These are phyloP conservation scores for Fusarium multiceps DNA, from an alignment of 2,329 filamentous ascomycete genomes.

Conservation along the genomic window DNA sequence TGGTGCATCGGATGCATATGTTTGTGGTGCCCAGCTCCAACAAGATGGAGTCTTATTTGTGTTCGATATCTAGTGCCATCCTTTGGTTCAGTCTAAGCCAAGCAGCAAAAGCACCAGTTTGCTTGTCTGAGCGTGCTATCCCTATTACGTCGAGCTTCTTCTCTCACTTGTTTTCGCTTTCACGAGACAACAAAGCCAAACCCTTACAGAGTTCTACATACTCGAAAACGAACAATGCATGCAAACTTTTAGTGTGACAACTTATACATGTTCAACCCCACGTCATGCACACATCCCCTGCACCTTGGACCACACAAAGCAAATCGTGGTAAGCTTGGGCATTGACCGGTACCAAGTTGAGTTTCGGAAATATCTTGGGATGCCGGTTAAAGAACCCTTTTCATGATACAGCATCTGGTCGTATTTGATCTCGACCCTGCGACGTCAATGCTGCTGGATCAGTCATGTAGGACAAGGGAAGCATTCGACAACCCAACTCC, in stretches of 20 bases:
- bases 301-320: conserved; percentile 3
- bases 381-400: conserved; percentile 12
- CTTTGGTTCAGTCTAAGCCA: background rate
- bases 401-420: conserved; percentile 25
- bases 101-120: background rate
- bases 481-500: conserved; percentile 27
- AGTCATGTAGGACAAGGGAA: conserved; percentile 39
- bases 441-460: conserved; percentile 30
- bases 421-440: conserved; percentile 7
- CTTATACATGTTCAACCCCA: conserved; percentile 17
- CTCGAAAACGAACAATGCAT: conserved; percentile 15
- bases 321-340: conserved; percentile 20
- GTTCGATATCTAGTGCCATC: background rate
- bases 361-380: conserved; percentile 1
- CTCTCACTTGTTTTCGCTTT: conserved; percentile 30
- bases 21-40: background rate
- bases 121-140: background rate
- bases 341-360: conserved; percentile 38
- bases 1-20: background rate
- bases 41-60: background rate
- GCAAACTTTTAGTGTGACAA: conserved; percentile 6
- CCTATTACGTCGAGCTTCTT: conserved; percentile 10
- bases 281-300: conserved; percentile 13
- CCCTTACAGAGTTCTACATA: conserved; percentile 12
- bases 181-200: conserved; percentile 33